These are phyloP conservation scores for Cytospora piceae DNA, from an alignment of 2,329 filamentous ascomycete genomes.

Conservation along the genomic window DNA sequence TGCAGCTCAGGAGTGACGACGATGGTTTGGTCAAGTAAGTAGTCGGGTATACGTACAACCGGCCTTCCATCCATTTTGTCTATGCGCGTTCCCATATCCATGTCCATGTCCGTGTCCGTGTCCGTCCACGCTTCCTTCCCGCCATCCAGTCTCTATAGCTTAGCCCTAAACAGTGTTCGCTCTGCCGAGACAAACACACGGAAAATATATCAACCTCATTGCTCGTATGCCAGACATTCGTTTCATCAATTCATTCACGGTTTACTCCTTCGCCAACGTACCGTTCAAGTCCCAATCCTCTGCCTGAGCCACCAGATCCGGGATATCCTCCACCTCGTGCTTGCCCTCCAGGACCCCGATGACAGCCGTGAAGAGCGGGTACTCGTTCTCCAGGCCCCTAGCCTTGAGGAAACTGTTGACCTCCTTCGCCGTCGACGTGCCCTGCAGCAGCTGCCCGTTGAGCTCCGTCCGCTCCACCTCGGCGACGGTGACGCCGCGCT, in stretches of 20 bases:
- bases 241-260: not conserved
- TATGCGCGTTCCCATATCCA: not conserved
- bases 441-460: constrained; percentile 96
- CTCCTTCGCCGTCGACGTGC: constrained; percentile 87
- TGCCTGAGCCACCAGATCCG: constrained; percentile 59
- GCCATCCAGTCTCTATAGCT: not conserved
- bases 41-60: not conserved
- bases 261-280: constrained; percentile 15
- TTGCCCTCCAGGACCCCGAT: constrained; percentile 78
- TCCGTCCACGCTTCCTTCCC: not conserved
- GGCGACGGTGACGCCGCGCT: constrained; percentile 77
- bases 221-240: not conserved
- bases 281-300: constrained; percentile 30
- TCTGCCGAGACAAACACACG: constrained; percentile 7
- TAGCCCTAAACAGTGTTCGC: constrained; percentile 11
- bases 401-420: constrained; percentile 87
- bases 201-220: constrained; percentile 16
- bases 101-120: not conserved
- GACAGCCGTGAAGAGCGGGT: constrained; percentile 91
- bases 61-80: not conserved
- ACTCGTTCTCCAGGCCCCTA: constrained; percentile 77
- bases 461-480: constrained; percentile 89
- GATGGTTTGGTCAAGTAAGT: not conserved
- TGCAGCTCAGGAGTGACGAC: not conserved
- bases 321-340: constrained; percentile 79